Base-by-base conservation (phyloP, 2,329 filamentous ascomycete species). In the Aspergillus versicolor region DNA sequence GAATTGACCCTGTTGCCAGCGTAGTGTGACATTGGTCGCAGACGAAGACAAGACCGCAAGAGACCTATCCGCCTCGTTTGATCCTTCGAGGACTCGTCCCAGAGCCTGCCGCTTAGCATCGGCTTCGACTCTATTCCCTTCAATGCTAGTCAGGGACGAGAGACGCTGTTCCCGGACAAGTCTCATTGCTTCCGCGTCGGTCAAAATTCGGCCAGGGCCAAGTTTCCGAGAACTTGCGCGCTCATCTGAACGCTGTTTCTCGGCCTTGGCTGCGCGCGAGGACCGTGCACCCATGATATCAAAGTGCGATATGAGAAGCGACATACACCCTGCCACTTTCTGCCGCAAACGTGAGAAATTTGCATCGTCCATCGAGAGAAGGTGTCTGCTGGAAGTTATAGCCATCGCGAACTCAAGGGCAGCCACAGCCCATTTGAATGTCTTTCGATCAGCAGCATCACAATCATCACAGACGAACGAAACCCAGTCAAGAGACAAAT, bases 1-100 rank as follows among this genome's bases (percentile, higher is more conserved):
- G 70, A 95, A 99, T 67, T 96, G 91, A n/a, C 94, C 94, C 79
- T 97, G 94, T 73, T 97, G 94, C 94, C 94, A 99, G 62, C 94
- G 88, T 77, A 97, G 86, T 44, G 91, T 96, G 57, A 97, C 90
- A 70, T 97, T 97, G 21, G 92, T 96, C 13, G 93, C 91, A 41
- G 91, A 95, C 0, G 93, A 94, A 2, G 92, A 97, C 17, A 99
- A 84, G 69, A 92, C 95, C 1, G 93, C 95, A 41, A 99, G 83
- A 27, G 93, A 97, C 52, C 93, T 89, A 74, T 99, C 94, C 12
- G 95, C 92, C 76, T 97, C 94, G 72, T 95, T 97, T 54, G 89
- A 93, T 58, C 92, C 92, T 77, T 99, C 94, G 60, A 99, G 79
- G 19, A 99, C 94, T 49, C 91, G 85, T 56, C 94, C 94, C 37